A percentile compares a stretch with the other conserved stretches of the same genome.
phyloP scores from a whole-genome alignment of 805 yeast genomes.

The Ogataea pignaliae region DNA sequence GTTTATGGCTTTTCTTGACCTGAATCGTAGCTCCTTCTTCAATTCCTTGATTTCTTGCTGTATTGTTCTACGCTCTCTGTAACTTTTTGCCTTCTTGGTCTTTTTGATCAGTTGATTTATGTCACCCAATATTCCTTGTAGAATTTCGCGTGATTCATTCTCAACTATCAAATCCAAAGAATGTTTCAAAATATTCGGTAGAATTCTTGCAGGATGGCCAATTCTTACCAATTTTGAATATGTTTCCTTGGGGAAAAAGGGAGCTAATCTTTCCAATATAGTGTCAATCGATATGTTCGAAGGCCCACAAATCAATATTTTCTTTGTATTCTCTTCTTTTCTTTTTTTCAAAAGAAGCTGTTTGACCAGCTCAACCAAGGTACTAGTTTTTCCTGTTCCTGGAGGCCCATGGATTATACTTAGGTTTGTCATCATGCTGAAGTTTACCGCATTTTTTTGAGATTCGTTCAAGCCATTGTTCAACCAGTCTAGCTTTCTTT shows the following conservation, averaged over 20 bases:
- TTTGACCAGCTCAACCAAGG: constrained; percentile 74
- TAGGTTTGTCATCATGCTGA: constrained; percentile 54
- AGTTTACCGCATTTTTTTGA: constrained; percentile 67
- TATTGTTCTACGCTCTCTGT: constrained; percentile 57
- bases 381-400: constrained; percentile 82
- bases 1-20: constrained; percentile 61
- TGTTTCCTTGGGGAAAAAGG: constrained; percentile 35
- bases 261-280: constrained; percentile 67
- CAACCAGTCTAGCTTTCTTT: constrained; percentile 29
- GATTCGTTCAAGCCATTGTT: constrained; percentile 56
- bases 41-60: constrained; percentile 67
- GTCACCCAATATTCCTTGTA: constrained; percentile 66
- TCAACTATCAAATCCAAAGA: constrained; percentile 72
- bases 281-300: constrained; percentile 92
- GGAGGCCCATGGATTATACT: constrained; percentile 75
- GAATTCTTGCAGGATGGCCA: constrained; percentile 90
- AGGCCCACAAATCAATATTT: constrained; percentile 88
- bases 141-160: constrained; percentile 51
- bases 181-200: constrained; percentile 57
- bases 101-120: constrained; percentile 48
- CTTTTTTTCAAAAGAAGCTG: constrained; percentile 49
- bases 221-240: constrained; percentile 58
- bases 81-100: constrained; percentile 51
- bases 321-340: constrained; percentile 16
- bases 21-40: constrained; percentile 59